Evolutionary conservation across 108 stramenopile species (phyloP).

Genomic region (Asterionellopsis glacialis): DNA sequence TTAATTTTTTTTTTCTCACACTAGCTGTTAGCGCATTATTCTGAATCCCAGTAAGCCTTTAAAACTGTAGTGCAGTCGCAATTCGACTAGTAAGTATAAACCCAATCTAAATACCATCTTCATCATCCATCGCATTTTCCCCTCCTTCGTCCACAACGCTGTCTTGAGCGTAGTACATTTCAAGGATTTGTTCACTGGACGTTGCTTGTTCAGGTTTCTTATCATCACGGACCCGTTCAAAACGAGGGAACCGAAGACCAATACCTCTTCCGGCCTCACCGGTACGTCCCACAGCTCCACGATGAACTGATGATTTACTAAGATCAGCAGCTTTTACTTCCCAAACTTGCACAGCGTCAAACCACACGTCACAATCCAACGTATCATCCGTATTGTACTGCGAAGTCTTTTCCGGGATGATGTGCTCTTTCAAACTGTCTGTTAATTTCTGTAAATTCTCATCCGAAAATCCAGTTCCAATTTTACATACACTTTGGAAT

Average conservation of each 20-base stretch:
- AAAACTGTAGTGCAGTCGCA: too few relatives aligned
- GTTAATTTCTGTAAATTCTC: constrained; percentile 83
- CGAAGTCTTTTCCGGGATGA: constrained; percentile 55
- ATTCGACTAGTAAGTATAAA: background rate
- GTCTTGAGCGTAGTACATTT: constrained; percentile 94
- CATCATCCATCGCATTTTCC: constrained; percentile 35
- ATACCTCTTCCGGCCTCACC: constrained; percentile 90
- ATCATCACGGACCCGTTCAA: constrained; percentile 95
- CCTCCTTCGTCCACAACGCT: constrained; percentile 48
- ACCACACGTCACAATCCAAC: constrained; percentile 95
- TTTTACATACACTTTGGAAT: constrained; percentile 98
- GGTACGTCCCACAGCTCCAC: constrained; percentile 80
- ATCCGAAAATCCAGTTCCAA: constrained; percentile 99
- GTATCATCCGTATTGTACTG: constrained; percentile 82
- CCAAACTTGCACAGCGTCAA: constrained; percentile 95
- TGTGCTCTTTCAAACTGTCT: constrained; percentile 69
- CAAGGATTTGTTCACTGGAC: constrained; percentile 90
- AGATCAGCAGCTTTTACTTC: constrained; percentile 99
- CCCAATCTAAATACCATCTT: constrained; percentile 32
- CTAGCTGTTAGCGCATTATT: too few relatives aligned
- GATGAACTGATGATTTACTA: constrained; percentile 85
- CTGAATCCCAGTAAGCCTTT: too few relatives aligned
- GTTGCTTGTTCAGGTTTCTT: constrained; percentile 97
- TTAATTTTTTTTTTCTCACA: too few relatives aligned
- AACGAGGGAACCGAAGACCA: constrained; percentile 97